Evolutionary conservation across 306 rosid genomes (phyloP), one percentile per base, ranked within the genome.

Genomic region (Inga leiocalycina): DNA sequence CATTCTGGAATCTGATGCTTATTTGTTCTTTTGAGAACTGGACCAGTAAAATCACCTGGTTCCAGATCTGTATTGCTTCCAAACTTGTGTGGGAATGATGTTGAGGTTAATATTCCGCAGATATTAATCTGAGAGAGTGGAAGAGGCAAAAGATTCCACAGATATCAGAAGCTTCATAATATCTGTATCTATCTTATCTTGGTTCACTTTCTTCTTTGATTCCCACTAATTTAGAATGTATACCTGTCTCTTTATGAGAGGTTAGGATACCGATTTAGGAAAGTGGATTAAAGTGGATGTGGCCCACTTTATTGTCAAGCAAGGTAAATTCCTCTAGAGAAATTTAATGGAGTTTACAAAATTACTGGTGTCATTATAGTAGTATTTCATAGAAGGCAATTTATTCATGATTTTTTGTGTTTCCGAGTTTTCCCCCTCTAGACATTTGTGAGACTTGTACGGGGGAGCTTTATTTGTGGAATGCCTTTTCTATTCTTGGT

Each of bases 131-230:
- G 20, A n/a, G n/a, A 69, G 46, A 44, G 75, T 71, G 75, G 34
- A 12, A 67, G 34, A 27, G 75, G 75, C 35, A 71, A 71, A 43
- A 71, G 75, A 27, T 71, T n/a, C 54, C 75, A 37, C 27, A 70
- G 75, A 70, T 22, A 43, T 71, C 54, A 20, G 8, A 4, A 71
- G 75, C n/a, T 44, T n/a, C 14, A 43, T 71, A 43, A 43, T 71
- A 70, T 70, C 32, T 20, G 34, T 22, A 71, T 71, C 37, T 71
- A 44, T 59, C 65, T n/a, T 57, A n/a, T 43, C 75, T 20, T 44
- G 75, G 72, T 67, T 35, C 72, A 6, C 20, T 71, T 71, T 65
- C 71, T 22, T 41, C 54, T 15, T 35, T 22, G 72, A 67, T 71
- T 44, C 75, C 75, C 54, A 71, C 54, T 44, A 24, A 43, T 2